Conservation (phyloP, 768 basidiomycete genomes). For the Ramaria rubella region DNA sequence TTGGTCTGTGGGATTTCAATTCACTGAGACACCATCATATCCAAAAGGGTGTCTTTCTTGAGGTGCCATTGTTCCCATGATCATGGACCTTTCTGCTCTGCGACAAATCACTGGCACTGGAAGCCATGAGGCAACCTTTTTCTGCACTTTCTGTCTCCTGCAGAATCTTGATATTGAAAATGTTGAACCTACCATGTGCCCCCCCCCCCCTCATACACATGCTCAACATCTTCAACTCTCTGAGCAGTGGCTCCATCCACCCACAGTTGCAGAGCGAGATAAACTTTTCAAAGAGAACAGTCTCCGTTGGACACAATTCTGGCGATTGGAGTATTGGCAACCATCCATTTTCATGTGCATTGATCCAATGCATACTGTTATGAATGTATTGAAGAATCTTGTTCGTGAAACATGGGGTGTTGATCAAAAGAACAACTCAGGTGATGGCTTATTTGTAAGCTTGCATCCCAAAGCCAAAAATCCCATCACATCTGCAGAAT, state of each 20-base stretch:
- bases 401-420: neutral
- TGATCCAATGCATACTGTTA: constrained; percentile 19
- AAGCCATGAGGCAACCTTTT: neutral
- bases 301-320: constrained; percentile 17
- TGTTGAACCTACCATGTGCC: neutral
- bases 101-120: neutral
- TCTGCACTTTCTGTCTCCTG: neutral
- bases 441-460: neutral
- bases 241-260: constrained; percentile 4
- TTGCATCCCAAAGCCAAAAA: neutral
- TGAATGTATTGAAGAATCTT: neutral
- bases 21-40: constrained; percentile 12
- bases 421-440: neutral
- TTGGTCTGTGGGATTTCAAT: constrained; percentile 29
- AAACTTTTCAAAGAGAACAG: constrained; percentile 10
- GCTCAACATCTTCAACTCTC: neutral
- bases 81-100: constrained; percentile 23
- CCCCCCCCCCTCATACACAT: neutral
- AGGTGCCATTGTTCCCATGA: constrained; percentile 15
- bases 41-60: constrained; percentile 11
- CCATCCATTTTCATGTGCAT: constrained; percentile 16
- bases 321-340: constrained; percentile 20
- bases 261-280: neutral
- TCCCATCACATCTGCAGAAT: neutral
- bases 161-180: neutral